Conservation (phyloP, 192 early-diverging fungal species). For the Coemansia sp. region DNA sequence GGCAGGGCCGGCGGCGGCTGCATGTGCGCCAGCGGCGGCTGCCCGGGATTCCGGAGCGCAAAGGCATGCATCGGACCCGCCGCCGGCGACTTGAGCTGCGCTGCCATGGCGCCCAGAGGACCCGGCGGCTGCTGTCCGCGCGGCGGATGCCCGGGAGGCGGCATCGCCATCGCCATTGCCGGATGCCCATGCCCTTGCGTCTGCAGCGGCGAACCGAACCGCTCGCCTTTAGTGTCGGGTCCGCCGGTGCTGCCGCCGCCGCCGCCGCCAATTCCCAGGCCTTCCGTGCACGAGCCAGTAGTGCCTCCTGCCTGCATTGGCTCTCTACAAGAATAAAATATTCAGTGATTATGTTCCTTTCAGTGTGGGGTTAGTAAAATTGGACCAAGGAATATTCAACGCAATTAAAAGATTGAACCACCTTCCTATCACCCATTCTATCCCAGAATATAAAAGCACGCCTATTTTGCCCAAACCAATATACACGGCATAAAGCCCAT, state of each 20-base stretch:
- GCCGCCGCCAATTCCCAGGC: conserved; percentile 1
- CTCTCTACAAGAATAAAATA: conserved; percentile 2
- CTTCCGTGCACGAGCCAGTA: conserved; percentile 14
- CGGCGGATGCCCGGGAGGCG: conserved; percentile 8
- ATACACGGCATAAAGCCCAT: too few species aligned
- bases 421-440: too few species aligned
- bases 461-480: too few species aligned
- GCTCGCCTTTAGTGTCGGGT: conserved; percentile 3
- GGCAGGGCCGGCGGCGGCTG: conserved; percentile 1
- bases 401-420: too few species aligned
- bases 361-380: too few species aligned
- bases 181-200: conserved; percentile 8
- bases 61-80: neutral
- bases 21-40: conserved; percentile 3
- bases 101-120: neutral
- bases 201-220: conserved; percentile 11
- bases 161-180: conserved; percentile 38
- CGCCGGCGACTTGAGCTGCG: conserved; percentile 11
- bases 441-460: too few species aligned
- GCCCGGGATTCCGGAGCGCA: neutral
- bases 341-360: too few species aligned
- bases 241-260: neutral
- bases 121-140: conserved; percentile 5
- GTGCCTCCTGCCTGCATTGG: conserved; percentile 14
- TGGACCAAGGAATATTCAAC: too few species aligned